Base-by-base conservation (phyloP, 2,329 filamentous ascomycete species). In the Cercospora nicotianae region DNA sequence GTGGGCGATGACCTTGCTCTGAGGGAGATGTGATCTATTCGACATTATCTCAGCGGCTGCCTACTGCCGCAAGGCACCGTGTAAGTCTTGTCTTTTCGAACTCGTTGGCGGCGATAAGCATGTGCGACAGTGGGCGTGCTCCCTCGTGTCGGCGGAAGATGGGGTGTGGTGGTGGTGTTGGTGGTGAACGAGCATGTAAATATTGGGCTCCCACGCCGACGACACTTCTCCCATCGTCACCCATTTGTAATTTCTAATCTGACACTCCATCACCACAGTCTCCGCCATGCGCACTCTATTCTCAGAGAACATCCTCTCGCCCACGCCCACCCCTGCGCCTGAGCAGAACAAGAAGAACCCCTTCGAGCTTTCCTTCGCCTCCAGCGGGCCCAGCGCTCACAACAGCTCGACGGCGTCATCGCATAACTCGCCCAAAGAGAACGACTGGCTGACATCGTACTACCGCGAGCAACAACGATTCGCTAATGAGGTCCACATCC, bases 281-380 rank as follows among this genome's bases (percentile, higher is more conserved):
- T 63, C 55, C 65, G 51, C 65, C 70, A 72, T 78, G 76, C 76
- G 74, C 69, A 78, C 76, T 12, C 75, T 78, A 26, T 78, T 78
- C 68, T 68, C 67, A 33, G 72, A 75, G 69, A 75, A 77, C 66
- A 78, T 78, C 36, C 74, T 75, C 60, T 75, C 71, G 59, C 75
- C 75, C 13, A 67, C 71, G 31, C 73, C 75, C 7, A 69, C 70
- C n/a, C 70, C 72, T 12, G 68, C 48, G 31, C 68, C 74, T n/a
- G 42, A 62, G 55, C 67, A 64, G 59, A 71, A 68, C 68, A 72
- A 72, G 57, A 53, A 31, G 9, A 75, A 78, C 63, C 75, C 75
- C 0, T 76, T 78, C 53, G 75, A 77, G 58, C 67, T 77, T n/a
- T 65, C 69, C 2, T 77, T 77, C 60, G 63, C 69, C 10, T 73